Evolutionary conservation across 2,329 filamentous ascomycete genomes (phyloP).

Genomic region (Monilinia laxa): DNA sequence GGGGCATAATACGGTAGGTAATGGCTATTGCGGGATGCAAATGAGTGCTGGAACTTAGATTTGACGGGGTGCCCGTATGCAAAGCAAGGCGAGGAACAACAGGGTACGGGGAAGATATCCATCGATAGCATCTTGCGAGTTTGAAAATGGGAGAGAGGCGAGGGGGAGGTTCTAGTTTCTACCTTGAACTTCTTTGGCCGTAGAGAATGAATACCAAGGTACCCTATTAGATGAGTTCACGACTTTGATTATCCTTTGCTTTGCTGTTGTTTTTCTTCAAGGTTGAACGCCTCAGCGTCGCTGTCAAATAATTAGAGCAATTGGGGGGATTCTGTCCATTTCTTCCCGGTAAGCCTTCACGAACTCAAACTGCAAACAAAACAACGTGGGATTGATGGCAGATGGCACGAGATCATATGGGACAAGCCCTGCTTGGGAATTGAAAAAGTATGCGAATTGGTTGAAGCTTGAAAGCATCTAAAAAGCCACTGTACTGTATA

Average conservation of each 20-base stretch:
- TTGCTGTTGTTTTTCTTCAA: slow-evolving; percentile 4
- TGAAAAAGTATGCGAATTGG: background rate
- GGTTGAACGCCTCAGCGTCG: background rate
- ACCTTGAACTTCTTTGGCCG: background rate
- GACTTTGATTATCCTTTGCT: background rate
- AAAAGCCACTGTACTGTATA: background rate
- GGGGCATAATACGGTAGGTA: slow-evolving; percentile 14
- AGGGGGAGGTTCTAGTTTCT: background rate
- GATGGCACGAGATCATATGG: background rate
- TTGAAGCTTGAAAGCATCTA: background rate
- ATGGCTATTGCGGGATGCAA: slow-evolving; percentile 20
- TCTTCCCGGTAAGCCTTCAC: slow-evolving; percentile 8
- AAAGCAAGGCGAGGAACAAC: slow-evolving; percentile 2
- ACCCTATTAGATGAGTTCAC: background rate
- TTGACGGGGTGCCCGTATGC: slow-evolving; percentile 18
- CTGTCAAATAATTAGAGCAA: slow-evolving; percentile 12
- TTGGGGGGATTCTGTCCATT: background rate
- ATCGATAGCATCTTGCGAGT: background rate
- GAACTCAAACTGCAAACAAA: slow-evolving; percentile 17
- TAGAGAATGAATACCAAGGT: background rate
- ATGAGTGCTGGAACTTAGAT: slow-evolving; percentile 5
- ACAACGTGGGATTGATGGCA: slow-evolving; percentile 9
- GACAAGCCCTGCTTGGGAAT: slow-evolving; percentile 3
- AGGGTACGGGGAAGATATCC: slow-evolving; percentile 9
- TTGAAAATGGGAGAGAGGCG: background rate